A percentile compares a stretch with the other conserved stretches of the same genome.
Evolutionary conservation across 306 rosid genomes (phyloP).

Genomic region (Dalbergia cultrata): DNA sequence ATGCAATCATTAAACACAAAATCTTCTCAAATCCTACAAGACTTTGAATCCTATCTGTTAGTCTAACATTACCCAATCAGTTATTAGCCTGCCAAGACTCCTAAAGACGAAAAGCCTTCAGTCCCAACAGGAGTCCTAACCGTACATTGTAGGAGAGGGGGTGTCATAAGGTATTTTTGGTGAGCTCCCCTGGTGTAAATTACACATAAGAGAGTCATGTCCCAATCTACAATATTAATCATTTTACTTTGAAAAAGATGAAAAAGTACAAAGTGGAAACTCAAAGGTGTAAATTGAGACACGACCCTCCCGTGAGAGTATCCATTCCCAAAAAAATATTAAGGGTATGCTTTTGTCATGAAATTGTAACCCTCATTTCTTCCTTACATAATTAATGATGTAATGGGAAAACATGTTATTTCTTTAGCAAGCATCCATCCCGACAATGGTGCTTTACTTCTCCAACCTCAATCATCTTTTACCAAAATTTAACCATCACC

Average conservation of each 20-base stretch:
- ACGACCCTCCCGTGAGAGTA: too few relatives aligned
- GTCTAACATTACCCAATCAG: not conserved
- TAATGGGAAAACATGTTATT: not conserved
- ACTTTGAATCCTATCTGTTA: not conserved
- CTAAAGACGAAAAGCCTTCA: not conserved
- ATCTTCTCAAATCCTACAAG: not conserved
- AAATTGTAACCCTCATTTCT: constrained; percentile 8
- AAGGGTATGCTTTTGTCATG: constrained; percentile 12
- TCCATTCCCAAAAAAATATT: not conserved
- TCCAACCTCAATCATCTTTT: constrained; percentile 10
- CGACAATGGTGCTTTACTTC: not conserved
- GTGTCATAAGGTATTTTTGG: not conserved
- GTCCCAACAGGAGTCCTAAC: constrained; percentile 1
- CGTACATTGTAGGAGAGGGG: not conserved
- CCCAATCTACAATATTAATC: too few relatives aligned
- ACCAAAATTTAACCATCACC: constrained; percentile 23
- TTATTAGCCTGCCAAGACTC: not conserved
- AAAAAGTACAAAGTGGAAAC: too few relatives aligned
- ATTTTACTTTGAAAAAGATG: too few relatives aligned
- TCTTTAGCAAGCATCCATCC: constrained; percentile 6
- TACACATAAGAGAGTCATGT: too few relatives aligned
- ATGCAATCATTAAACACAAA: not conserved
- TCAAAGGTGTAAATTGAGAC: too few relatives aligned
- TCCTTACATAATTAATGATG: not conserved
- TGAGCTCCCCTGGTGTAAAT: not conserved